These are phyloP conservation scores for Zygnema circumcarinatum DNA, from an alignment of 139 green algal species.

Conservation along the genomic window DNA sequence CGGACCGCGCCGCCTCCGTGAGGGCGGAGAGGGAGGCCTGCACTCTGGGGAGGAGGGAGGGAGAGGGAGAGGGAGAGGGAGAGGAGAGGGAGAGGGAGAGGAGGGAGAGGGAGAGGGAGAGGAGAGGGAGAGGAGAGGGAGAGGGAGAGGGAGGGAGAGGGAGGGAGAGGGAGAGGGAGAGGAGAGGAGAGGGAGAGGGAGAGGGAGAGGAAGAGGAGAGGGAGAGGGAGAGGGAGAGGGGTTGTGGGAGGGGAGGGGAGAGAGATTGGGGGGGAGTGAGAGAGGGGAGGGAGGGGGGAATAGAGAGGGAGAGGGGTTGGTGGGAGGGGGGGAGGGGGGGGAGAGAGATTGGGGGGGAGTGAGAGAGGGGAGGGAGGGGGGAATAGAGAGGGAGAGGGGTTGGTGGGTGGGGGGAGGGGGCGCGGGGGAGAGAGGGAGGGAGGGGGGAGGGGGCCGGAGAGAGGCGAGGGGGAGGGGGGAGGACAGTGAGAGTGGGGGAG, in stretches of 20 bases:
- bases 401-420: not conserved
- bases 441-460: not conserved
- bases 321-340: too few species aligned
- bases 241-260: not conserved
- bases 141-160: not conserved
- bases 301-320: too few species aligned
- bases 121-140: not conserved
- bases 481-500: too few species aligned
- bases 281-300: constrained; percentile 18
- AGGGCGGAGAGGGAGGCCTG: constrained; percentile 28
- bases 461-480: not conserved
- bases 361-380: too few species aligned
- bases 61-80: not conserved
- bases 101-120: not conserved
- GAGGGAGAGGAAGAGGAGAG: not conserved
- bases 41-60: constrained; percentile 17
- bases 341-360: too few species aligned
- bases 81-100: not conserved
- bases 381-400: too few species aligned
- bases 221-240: not conserved
- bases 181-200: not conserved
- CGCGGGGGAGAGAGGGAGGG: not conserved
- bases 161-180: not conserved
- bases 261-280: too few species aligned
- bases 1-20: constrained; percentile 32